Percentiles rank a stretch among this genome's conserved stretches.
Conservation (phyloP, 108 stramenopile species). For the Cyclotella baltica region DNA sequence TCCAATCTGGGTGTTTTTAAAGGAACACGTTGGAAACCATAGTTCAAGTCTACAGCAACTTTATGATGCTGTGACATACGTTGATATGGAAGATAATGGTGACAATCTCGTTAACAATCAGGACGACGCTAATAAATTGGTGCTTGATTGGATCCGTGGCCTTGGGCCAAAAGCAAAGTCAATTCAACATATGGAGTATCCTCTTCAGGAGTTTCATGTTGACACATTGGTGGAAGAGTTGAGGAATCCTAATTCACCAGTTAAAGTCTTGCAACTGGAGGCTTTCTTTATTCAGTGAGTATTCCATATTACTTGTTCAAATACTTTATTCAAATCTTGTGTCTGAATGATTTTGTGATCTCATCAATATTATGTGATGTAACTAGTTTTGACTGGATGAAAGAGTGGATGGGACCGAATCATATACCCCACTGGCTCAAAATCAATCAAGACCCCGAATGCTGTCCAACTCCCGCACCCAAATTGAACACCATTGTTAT, state of each 20-base stretch:
- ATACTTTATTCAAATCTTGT: no score
- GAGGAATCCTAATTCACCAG: conserved; percentile 1
- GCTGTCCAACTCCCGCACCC: conserved; percentile 13
- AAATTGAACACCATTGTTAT: conserved; percentile 10
- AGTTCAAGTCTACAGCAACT: not conserved
- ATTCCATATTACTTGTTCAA: no score
- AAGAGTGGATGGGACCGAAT: conserved; percentile 16
- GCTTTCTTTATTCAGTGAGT: conserved; percentile 30
- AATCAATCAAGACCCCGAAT: not conserved
- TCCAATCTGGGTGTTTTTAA: not conserved
- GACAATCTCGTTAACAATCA: not conserved
- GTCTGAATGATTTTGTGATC: no score
- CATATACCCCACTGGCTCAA: conserved; percentile 10
- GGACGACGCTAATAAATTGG: not conserved
- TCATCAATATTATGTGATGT: no score
- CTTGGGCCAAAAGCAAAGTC: conserved; percentile 6
- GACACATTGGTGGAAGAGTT: conserved; percentile 5
- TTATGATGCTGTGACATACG: conserved; percentile 11
- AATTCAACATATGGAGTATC: conserved; percentile 13
- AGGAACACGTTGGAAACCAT: not conserved
- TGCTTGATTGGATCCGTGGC: not conserved
- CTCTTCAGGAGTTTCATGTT: not conserved
- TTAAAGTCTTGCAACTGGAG: conserved; percentile 14
- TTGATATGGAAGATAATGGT: not conserved
- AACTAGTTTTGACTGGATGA: conserved; percentile 15